phyloP scores from a whole-genome alignment of 371 early-diverging fungal genomes.

The Mortierella sp. region DNA sequence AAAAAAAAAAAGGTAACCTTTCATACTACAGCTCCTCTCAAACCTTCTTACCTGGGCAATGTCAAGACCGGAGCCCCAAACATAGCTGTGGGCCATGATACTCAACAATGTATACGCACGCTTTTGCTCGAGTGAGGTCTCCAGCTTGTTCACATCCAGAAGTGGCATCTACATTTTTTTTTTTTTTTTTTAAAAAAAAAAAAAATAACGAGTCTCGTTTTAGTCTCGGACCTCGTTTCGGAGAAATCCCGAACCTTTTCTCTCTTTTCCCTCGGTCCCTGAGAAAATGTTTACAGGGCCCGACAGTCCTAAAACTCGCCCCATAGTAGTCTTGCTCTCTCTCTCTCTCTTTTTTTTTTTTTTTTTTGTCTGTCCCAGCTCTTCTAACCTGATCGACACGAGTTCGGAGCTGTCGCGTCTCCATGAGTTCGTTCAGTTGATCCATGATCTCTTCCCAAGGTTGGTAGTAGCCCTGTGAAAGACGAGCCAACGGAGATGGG shows the following conservation, averaged over 20 bases:
- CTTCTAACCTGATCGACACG: constrained; percentile 70
- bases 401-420: constrained; percentile 76
- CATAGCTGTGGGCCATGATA: constrained; percentile 42
- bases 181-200: constrained; percentile 8
- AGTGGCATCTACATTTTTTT: constrained; percentile 68
- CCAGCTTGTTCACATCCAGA: constrained; percentile 66
- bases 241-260: too few species aligned
- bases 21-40: too few species aligned
- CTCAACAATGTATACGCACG: constrained; percentile 86
- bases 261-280: too few species aligned
- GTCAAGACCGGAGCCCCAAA: constrained; percentile 59
- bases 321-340: not conserved
- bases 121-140: constrained; percentile 69
- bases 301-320: too few species aligned
- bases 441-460: constrained; percentile 90
- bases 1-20: constrained; percentile 52
- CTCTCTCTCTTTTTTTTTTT: not conserved
- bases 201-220: not conserved
- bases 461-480: constrained; percentile 75
- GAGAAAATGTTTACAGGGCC: too few species aligned
- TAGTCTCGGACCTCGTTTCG: too few species aligned
- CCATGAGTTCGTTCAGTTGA: constrained; percentile 73
- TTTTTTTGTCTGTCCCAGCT: not conserved
- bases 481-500: constrained; percentile 73
- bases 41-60: constrained; percentile 60